Base-by-base conservation (phyloP, 2,329 filamentous ascomycete genomes). In the Beauveria rudraprayagi region DNA sequence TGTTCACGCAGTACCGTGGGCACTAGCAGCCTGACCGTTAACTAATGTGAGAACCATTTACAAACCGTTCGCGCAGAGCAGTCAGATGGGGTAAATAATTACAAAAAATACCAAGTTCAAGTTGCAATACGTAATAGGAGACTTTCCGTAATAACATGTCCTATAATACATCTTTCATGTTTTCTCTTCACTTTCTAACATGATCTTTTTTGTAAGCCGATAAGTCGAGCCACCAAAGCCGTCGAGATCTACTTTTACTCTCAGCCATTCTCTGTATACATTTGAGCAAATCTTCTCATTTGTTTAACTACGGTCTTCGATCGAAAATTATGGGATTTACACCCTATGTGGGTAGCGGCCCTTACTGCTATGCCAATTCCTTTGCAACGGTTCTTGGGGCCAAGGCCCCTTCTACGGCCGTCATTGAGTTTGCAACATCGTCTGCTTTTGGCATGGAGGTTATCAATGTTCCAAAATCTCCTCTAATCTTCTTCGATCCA, bases 351-450 rank as follows among this genome's bases (percentile, higher is more conserved):
- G 64, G 65, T 56, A 63, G 56, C 7, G 65, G 65, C 22, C 65
- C 64, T 3, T 66, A 66, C 58, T 66, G 64, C 61, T 66, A 64
- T 46, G 54, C 65, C 40, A 66, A 66, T 54, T 63, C 62, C 5
- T 56, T 66, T 14, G 63, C 65, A 22, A 66, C 63, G 60, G 60
- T 65, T 41, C 58, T 65, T n/a, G 63, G 63, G 7, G 10, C 46
- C 10, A 52, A 62, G 14, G 57, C 63, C 5, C 63, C 63, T 8
- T 64, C 63, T 11, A 58, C 65, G 3, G 59, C 62, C 2, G 60
- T 66, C 48, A 56, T 66, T 41, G 65, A 66, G 26, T 66, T 66
- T 55, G 65, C 65, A 16, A 66, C 63, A 24, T 64, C 59, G 1
- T 63, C 64, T 37, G 44, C 64, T 16, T 66, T 66, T 52, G 64